Evolutionary conservation across 1,284 basidiomycete species (phyloP), one percentile per base, ranked within the genome.

Genomic region (Ustilago hordei): DNA sequence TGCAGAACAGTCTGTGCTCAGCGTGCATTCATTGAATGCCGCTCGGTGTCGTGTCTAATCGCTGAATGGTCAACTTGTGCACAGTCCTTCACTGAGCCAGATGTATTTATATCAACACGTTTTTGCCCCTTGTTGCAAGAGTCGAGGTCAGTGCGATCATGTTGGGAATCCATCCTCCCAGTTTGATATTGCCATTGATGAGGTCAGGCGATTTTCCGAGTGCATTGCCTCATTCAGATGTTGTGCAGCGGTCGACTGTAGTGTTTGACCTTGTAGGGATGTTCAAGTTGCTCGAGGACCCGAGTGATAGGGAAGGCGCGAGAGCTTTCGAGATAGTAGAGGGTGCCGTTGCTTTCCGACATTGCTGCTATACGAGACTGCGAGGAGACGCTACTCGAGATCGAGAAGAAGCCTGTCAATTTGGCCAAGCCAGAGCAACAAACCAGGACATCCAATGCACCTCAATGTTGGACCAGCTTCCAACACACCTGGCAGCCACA

Each of bases 271-370:
- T 39, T 31, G 43, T 70, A 75, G 7, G 50, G 60, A 3, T 70
- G 61, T 8, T 39, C 35, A 48, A 75, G 72, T 38, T 75, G 60
- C 52, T 75, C 72, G n/a, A 75, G 41, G 0, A 57, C 15, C 72
- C 73, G 70, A 1, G 73, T 64, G 2, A 64, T 60, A 13, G 68
- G 73, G 12, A 75, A 67, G 12, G 73, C 68, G 11, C 73, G 67
- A n/a, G 73, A 75, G 47, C 70, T 63, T 41, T 75, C 60, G 11
- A 75, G 64, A 34, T 64, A 75, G 68, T 67, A 75, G 23, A 75
- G 63, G 15, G 34, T 54, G 15, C 66, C 62, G 12, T 56, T 31
- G 32, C n/a, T 31, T 31, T 59, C 43, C 28, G 41, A 36, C 43
- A 45, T 47, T n/a, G 8, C 38, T 13, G 31, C 15, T 17, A 15